Base-by-base conservation (phyloP, 208 protist genomes). In the Crithidia mellificae region DNA sequence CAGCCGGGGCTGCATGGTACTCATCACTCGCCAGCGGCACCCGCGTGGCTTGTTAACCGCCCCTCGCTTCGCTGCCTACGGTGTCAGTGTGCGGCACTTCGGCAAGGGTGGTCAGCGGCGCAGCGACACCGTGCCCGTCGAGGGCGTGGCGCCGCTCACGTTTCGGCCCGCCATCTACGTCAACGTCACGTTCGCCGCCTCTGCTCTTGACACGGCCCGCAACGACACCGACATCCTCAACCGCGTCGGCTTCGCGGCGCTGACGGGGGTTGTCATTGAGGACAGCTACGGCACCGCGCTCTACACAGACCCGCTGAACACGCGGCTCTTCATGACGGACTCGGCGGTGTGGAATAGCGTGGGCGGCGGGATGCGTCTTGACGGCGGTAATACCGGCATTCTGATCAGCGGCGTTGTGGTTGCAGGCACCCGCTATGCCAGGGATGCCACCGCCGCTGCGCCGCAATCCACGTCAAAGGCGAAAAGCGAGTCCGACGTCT, bases 361-460 rank as follows among this genome's bases (percentile, higher is more conserved):
- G 39, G 79, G 79, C 43, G 79, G 79, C 15, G 79, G 79, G 22
- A 27, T 80, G 2, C 70, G 67, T 43, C 25, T 80, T 24, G 79
- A 80, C 50, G 72, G 74, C 24, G 66, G 69, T 20, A 49, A 61
- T 17, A 52, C 19, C 17, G 69, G 74, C 17, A 30, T 78, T 2
- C 70, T 65, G 32, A 67, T 84, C 20, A 39, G 50, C 0, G 63
- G 71, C 47, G 50, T 77, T 9, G 49, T 84, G 39, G 69, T 78
- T 8, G 68, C 72, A 4, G 73, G 79, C 47, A 80, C 70, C 17
- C 66, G 64, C 8, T 84, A 84, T 59, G 56, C 50, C 30, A 49
- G 62, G 27, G 41, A 20, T 41, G 43, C 12, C 30, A 7, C 17
- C 34, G 30, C 19, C n/a, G n/a, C 55, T 24, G 34, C 19, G 29